A percentile compares a stretch with the other conserved stretches of the same genome.
phyloP scores from a whole-genome alignment of 257 asterid species.

The Nicotiana tomentosiformis region DNA sequence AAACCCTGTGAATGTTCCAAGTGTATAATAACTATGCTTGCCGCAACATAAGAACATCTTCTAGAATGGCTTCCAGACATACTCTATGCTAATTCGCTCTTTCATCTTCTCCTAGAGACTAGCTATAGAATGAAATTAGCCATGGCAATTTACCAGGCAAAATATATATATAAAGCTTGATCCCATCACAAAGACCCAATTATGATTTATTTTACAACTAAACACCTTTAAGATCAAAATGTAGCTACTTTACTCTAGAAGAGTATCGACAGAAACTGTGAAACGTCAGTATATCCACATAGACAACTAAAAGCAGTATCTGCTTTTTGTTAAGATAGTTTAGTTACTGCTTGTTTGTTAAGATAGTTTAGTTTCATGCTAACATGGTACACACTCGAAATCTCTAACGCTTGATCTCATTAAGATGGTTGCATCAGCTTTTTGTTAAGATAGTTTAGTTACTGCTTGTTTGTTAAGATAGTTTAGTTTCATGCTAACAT shows the following conservation, averaged over 20 bases:
- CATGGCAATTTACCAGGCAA: background rate
- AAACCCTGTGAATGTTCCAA: background rate
- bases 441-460: background rate
- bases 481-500: background rate
- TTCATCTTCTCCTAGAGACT: background rate
- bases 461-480: background rate
- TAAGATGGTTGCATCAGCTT: background rate
- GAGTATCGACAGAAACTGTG: background rate
- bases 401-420: background rate
- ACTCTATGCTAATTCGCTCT: background rate
- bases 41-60: background rate
- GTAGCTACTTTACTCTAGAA: background rate
- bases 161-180: background rate
- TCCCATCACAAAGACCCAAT: background rate
- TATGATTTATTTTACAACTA: background rate
- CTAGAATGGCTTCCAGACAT: background rate
- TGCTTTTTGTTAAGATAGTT: background rate
- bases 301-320: background rate
- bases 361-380: background rate
- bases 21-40: background rate
- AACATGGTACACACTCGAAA: background rate
- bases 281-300: background rate
- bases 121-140: background rate
- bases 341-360: background rate
- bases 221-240: background rate